Evolutionary conservation across 805 yeast species (phyloP).

Genomic region (Sungouiozyma intestinalis): DNA sequence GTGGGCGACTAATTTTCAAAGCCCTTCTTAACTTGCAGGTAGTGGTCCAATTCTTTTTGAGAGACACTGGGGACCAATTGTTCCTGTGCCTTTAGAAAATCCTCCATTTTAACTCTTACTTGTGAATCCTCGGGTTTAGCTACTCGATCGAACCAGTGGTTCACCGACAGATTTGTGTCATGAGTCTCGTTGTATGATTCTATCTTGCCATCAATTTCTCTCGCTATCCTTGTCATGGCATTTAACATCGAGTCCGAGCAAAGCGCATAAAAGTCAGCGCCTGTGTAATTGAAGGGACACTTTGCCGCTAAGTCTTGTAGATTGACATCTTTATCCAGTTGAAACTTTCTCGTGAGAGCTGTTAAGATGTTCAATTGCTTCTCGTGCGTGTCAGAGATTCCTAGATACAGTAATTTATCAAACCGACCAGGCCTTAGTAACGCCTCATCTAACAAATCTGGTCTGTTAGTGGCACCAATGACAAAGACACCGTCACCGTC

Average conservation of each 20-base stretch:
- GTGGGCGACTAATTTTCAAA: slow-evolving; percentile 39
- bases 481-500: slow-evolving; percentile 87
- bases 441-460: slow-evolving; percentile 91
- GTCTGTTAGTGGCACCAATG: slow-evolving; percentile 97
- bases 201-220: slow-evolving; percentile 59
- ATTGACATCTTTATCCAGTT: slow-evolving; percentile 48
- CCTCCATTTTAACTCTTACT: slow-evolving; percentile 60
- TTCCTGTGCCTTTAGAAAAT: slow-evolving; percentile 64
- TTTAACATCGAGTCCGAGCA: slow-evolving; percentile 93
- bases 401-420: slow-evolving; percentile 88
- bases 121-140: slow-evolving; percentile 57
- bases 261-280: slow-evolving; percentile 95
- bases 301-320: slow-evolving; percentile 46
- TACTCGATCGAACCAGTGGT: slow-evolving; percentile 86
- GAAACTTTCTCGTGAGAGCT: slow-evolving; percentile 81
- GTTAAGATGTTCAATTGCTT: slow-evolving; percentile 78
- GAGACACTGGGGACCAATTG: slow-evolving; percentile 80
- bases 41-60: slow-evolving; percentile 75
- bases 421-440: slow-evolving; percentile 88
- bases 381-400: slow-evolving; percentile 83
- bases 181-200: slow-evolving; percentile 37
- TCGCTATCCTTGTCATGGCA: slow-evolving; percentile 89
- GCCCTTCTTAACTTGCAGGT: slow-evolving; percentile 62
- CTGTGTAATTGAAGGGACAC: slow-evolving; percentile 89
- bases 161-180: slow-evolving; percentile 42